Evolutionary conservation across 768 basidiomycete species (phyloP), one percentile per base, ranked within the genome.

Genomic region (Serendipita sp.): DNA sequence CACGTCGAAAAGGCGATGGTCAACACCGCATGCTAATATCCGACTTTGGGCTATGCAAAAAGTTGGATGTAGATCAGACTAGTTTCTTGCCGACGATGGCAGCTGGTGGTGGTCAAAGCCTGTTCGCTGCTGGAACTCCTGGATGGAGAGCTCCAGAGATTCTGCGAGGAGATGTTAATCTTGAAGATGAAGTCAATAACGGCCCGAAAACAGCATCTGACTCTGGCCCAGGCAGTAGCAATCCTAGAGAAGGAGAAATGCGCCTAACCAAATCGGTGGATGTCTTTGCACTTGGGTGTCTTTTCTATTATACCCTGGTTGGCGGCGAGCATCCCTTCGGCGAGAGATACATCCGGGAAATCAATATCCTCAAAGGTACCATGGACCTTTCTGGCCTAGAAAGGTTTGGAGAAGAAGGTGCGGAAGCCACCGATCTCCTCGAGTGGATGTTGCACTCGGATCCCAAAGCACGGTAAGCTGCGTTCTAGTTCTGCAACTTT

Each of bases 121-220:
- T 87, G 36, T 83, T 89, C 77, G 90, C 83, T 23, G 92, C 90
- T 8, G 96, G 96, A 13, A 95, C 94, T 0, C 87, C 94, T 18
- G 96, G 96, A 0, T 99, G 96, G 91, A 84, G 96, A 3, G 96
- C 96, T 0, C 96, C 96, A 0, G 96, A 99, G 76, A 93, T 97
- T 68, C 75, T 99, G 51, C 79, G 89, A 28, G 95, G 95, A 2
- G 91, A 96, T 64, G 95, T 99, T 65, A 90, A 89, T 73, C 78
- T 97, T 66, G 90, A 96, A 70, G 92, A 94, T 60, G 70, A 79
- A 35, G 75, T 81, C 18, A 88, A 85, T 65, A 80, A 79, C 15
- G 77, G 80, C 2, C 84, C 81, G 10, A 74, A 80, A 18, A 76
- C 75, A 10, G 79, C 76, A 7, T 70, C 71, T 30, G 67, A 66